Conservation (phyloP, 208 protist genomes). For the Acanthamoeba lenticulata region DNA sequence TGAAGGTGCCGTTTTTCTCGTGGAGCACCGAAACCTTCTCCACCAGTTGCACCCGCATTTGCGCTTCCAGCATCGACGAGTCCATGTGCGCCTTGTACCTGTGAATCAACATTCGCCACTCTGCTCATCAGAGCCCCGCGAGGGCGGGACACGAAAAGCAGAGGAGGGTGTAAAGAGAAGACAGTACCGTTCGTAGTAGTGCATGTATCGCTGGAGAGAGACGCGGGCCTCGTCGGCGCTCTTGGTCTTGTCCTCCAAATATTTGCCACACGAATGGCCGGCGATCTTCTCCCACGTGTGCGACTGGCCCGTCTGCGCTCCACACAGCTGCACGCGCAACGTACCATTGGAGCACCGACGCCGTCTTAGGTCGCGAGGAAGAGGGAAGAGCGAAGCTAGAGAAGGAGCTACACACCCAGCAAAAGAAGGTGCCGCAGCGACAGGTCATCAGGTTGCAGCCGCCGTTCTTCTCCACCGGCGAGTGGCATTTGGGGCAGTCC, state of each 20-base stretch:
- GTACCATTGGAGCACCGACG: no score
- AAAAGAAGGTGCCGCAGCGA: constrained; percentile 33
- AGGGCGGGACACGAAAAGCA: background rate
- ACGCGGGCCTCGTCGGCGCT: constrained; percentile 42
- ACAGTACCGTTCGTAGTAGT: constrained; percentile 38
- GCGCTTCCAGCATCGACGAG: background rate
- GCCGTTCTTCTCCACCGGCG: constrained; percentile 32
- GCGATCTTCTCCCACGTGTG: constrained; percentile 37
- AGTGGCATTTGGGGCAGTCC: constrained; percentile 45
- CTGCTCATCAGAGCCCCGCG: no score
- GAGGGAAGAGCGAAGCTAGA: background rate
- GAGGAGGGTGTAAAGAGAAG: background rate
- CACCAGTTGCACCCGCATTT: background rate
- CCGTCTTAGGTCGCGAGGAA: background rate
- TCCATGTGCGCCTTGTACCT: constrained; percentile 50
- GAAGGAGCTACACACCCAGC: background rate
- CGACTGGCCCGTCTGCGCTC: background rate
- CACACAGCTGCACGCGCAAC: constrained; percentile 1
- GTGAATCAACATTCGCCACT: no score
- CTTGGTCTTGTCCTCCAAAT: background rate
- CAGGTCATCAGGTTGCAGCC: constrained; percentile 61
- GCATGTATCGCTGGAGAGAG: constrained; percentile 27
- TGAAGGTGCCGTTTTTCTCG: background rate
- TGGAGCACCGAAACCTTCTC: constrained; percentile 24
- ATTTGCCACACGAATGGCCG: constrained; percentile 38